Evolutionary conservation across 2,329 filamentous ascomycete species (phyloP).

Genomic region (Phoma sp.): DNA sequence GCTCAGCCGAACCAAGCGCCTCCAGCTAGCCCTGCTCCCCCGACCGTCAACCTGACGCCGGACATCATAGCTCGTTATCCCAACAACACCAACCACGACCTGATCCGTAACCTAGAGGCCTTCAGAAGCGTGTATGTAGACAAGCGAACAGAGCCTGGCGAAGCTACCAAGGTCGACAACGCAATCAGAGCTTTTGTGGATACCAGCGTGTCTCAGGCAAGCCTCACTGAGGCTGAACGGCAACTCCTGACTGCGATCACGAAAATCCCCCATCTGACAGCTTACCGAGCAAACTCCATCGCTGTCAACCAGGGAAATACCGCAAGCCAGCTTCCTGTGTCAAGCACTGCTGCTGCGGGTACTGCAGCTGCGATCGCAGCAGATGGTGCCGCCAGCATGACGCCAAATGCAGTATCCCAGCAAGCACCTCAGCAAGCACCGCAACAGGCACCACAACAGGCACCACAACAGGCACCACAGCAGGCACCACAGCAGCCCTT

Average conservation of each 20-base stretch:
- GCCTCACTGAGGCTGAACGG: slow-evolving; percentile 34
- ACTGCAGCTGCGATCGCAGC: slow-evolving; percentile 46
- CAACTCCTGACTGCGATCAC: slow-evolving; percentile 35
- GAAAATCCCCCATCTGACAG: slow-evolving; percentile 28
- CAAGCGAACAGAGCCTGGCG: slow-evolving; percentile 30
- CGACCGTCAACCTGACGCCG: slow-evolving; percentile 17
- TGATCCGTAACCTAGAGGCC: slow-evolving; percentile 45
- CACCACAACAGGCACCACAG: background rate
- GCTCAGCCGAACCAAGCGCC: slow-evolving; percentile 4
- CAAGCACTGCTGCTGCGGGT: slow-evolving; percentile 31
- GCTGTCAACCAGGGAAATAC: slow-evolving; percentile 20
- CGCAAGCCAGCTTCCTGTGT: slow-evolving; percentile 7
- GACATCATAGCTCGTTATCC: slow-evolving; percentile 43
- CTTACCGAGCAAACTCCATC: slow-evolving; percentile 23
- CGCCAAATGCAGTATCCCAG: background rate
- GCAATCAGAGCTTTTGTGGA: slow-evolving; percentile 43
- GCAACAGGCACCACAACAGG: slow-evolving; percentile 2
- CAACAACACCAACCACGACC: slow-evolving; percentile 32
- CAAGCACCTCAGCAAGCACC: background rate
- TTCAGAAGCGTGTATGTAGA: slow-evolving; percentile 43
- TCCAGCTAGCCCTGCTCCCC: slow-evolving; percentile 4
- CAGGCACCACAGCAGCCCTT: background rate
- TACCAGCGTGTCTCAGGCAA: slow-evolving; percentile 30
- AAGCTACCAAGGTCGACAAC: slow-evolving; percentile 43
- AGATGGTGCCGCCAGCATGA: slow-evolving; percentile 36